Evolutionary conservation across 768 basidiomycete species (phyloP), one percentile per base, ranked within the genome.

Genomic region (Serendipita sp.): DNA sequence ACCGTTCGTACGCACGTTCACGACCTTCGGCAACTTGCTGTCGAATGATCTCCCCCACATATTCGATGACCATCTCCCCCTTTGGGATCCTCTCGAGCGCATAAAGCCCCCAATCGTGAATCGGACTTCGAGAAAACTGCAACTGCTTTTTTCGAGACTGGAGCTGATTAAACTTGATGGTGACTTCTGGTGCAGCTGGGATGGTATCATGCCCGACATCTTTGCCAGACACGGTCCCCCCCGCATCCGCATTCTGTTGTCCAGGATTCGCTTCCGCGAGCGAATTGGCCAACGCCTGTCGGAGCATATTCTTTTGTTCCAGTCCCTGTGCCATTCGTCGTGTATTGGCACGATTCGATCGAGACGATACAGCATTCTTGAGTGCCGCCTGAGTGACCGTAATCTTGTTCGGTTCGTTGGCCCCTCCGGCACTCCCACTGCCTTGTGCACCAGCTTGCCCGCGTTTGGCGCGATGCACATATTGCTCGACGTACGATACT

Each of bases 61-160:
- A 99, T 76, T 99, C 96, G 75, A 98, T 97, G 35, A 99, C 95
- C 93, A 99, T 97, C 76, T 99, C 96, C 3, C 92, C 92, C 44
- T 82, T 78, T 3, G 88, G 83, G 68, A 99, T 97, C 71, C 84
- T 83, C 78, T 99, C 96, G 89, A 96, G 89, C 35, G 96, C 94
- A 73, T 97, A 99, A 71, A 99, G 73, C 3, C 96, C 96, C 89
- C 95, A 99, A 70, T 95, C 94, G 72, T 99, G 95, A 66, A 99
- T 99, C 16, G 93, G 92, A 30, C 90, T 93, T 46, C 92, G 80
- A 3, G 91, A 89, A 70, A 99, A 99, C 38, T 91, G 85, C 41
- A 99, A 81, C 70, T 95, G 93, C 77, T 99, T 99, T 84, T 98
- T 98, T 68, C 96, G 78, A 41, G 94, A 92, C 75, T 96, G 91